Evolutionary conservation across 345 rosid genomes (phyloP).

Genomic region (Cardiospermum halicacabum): DNA sequence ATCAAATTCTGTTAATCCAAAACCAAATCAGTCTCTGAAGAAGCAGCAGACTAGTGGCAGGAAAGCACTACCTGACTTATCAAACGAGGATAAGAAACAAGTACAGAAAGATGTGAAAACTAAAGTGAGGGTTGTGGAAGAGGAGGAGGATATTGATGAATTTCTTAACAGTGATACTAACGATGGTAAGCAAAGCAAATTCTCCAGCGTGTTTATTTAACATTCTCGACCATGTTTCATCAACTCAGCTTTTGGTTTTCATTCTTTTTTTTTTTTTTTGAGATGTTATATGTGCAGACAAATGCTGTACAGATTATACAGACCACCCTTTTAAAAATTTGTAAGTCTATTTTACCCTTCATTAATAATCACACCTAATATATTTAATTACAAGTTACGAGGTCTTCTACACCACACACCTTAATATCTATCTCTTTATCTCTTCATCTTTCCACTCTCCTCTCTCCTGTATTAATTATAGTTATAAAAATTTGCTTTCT

Average conservation of each 20-base stretch:
- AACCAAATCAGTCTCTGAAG: conserved; percentile 28
- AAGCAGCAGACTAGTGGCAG: conserved; percentile 30
- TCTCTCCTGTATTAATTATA: too few species aligned
- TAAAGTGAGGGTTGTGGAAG: conserved; percentile 25
- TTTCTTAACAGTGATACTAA: conserved; percentile 31
- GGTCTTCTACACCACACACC: too few species aligned
- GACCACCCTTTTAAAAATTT: too few species aligned
- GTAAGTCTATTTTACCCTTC: too few species aligned
- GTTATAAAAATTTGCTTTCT: too few species aligned
- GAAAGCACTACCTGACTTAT: conserved; percentile 55
- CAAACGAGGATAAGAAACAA: conserved; percentile 37
- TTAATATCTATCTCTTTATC: too few species aligned
- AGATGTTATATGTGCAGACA: too few species aligned
- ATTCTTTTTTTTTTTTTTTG: too few species aligned
- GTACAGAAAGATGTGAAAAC: conserved; percentile 26
- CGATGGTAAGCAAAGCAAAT: conserved; percentile 23
- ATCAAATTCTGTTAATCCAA: conserved; percentile 46
- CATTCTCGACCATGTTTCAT: not conserved
- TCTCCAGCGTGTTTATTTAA: not conserved
- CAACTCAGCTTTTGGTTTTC: not conserved
- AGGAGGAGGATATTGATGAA: conserved; percentile 33
- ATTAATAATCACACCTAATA: too few species aligned
- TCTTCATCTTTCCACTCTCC: too few species aligned
- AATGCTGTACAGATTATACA: too few species aligned
- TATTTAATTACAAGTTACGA: too few species aligned